A percentile compares a stretch with the other conserved stretches of the same genome.
These are phyloP conservation scores for Mortierella sp. DNA, from an alignment of 371 early-diverging fungal genomes.

Conservation along the genomic window DNA sequence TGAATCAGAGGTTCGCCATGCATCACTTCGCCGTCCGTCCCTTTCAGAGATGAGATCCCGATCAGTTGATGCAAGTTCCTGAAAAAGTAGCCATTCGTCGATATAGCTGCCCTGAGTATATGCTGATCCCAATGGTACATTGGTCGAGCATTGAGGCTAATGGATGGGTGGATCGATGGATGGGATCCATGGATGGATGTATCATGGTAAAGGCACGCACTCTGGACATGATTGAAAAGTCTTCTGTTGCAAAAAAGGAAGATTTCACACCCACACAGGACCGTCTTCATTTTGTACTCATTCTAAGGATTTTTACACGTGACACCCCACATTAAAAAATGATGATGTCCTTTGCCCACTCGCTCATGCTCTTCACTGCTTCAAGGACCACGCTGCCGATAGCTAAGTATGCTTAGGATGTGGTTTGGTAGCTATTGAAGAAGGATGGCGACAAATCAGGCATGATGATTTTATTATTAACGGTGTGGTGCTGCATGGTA, in stretches of 20 bases:
- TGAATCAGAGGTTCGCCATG: conserved; percentile 13
- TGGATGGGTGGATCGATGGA: conserved; percentile 1
- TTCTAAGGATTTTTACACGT: not conserved
- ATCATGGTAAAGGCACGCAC: not conserved
- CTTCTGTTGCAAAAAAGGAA: conserved; percentile 35
- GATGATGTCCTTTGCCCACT: too few relatives aligned
- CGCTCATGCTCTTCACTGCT: too few relatives aligned
- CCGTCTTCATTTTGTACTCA: not conserved
- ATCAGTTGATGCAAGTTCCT: not conserved
- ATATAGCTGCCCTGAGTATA: not conserved
- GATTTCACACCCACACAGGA: conserved; percentile 10
- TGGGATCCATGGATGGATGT: conserved; percentile 5
- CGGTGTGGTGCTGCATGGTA: not conserved
- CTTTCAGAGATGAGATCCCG: not conserved
- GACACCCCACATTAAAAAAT: not conserved
- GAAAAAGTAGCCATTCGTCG: not conserved
- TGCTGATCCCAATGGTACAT: not conserved
- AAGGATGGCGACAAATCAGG: not conserved
- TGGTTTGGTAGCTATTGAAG: not conserved
- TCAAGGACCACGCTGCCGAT: too few relatives aligned
- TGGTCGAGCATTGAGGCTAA: not conserved
- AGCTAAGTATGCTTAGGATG: not conserved
- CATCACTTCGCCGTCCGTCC: not conserved
- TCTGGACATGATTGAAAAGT: conserved; percentile 25
- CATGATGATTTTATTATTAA: not conserved